phyloP scores from a whole-genome alignment of 2,329 filamentous ascomycete species.

The Gnomoniopsis sp. region DNA sequence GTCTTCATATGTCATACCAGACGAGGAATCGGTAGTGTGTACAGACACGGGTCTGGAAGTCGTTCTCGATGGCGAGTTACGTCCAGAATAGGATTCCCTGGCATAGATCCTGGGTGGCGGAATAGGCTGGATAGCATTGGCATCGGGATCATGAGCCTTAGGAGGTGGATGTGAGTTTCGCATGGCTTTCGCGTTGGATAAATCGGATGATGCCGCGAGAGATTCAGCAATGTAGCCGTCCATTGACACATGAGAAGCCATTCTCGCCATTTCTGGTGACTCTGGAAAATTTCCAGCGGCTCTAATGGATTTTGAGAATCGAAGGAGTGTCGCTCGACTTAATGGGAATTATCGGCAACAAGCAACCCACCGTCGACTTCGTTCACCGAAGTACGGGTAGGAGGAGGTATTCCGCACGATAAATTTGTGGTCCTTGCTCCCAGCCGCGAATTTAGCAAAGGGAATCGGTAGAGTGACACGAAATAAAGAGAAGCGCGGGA shows the following conservation, averaged over 20 bases:
- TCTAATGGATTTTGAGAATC: too few relatives aligned
- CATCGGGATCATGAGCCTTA: neutral
- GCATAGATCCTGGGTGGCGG: neutral
- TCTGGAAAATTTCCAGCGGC: neutral
- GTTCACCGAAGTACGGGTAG: neutral
- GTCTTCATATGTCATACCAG: conserved; percentile 23
- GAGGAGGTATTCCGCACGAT: too few relatives aligned
- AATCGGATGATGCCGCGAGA: neutral
- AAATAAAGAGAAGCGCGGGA: neutral
- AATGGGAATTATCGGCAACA: neutral
- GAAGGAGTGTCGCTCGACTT: neutral
- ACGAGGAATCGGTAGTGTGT: conserved; percentile 10
- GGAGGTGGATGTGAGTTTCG: neutral
- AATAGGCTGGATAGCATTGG: neutral
- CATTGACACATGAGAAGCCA: neutral
- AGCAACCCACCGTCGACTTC: neutral
- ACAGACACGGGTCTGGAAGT: conserved; percentile 11
- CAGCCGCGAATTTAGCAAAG: too few relatives aligned
- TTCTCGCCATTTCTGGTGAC: neutral
- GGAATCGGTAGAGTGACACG: neutral
- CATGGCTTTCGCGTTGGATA: neutral
- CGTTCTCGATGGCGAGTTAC: neutral
- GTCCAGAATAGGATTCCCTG: neutral
- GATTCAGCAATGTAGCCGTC: neutral
- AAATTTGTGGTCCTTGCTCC: too few relatives aligned